Conservation (phyloP, 306 rosid genomes). For the Herpetospermum pedunculosum region DNA sequence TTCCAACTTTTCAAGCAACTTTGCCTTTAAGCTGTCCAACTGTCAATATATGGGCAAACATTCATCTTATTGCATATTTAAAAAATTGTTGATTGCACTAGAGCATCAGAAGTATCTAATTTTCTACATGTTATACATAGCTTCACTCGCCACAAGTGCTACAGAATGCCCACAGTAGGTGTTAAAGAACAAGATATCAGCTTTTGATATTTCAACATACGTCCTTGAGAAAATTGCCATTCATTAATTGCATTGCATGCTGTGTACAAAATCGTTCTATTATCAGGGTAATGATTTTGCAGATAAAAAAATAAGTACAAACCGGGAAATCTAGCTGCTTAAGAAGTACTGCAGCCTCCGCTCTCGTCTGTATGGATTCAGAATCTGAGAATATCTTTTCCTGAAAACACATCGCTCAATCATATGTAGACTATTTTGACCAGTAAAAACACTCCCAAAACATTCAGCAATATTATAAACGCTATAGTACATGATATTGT, state of each 20-base stretch:
- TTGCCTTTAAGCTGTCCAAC: conserved; percentile 72
- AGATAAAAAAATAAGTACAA: conserved; percentile 13
- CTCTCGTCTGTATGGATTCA: conserved; percentile 85
- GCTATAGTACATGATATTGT: not conserved
- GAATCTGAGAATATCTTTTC: conserved; percentile 84
- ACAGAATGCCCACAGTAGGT: not conserved
- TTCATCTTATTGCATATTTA: conserved; percentile 18
- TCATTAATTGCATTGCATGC: not conserved
- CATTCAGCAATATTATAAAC: not conserved
- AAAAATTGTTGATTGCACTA: not conserved
- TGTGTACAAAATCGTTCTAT: not conserved
- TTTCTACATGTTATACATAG: not conserved
- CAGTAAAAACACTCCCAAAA: not conserved
- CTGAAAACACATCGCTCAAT: conserved; percentile 32
- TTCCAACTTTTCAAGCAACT: conserved; percentile 73
- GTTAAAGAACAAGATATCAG: conserved; percentile 1
- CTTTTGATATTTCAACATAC: not conserved
- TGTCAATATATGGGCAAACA: conserved; percentile 31
- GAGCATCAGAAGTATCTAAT: not conserved
- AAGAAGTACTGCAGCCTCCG: conserved; percentile 94
- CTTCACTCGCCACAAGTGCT: not conserved
- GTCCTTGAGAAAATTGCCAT: not conserved
- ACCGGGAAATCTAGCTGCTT: conserved; percentile 88
- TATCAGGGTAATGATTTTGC: not conserved
- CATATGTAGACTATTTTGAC: conserved; percentile 1